Evolutionary conservation across 2,329 filamentous ascomycete species (phyloP), one percentile per base, ranked within the genome.

Genomic region (Calonectria hawksworthii): DNA sequence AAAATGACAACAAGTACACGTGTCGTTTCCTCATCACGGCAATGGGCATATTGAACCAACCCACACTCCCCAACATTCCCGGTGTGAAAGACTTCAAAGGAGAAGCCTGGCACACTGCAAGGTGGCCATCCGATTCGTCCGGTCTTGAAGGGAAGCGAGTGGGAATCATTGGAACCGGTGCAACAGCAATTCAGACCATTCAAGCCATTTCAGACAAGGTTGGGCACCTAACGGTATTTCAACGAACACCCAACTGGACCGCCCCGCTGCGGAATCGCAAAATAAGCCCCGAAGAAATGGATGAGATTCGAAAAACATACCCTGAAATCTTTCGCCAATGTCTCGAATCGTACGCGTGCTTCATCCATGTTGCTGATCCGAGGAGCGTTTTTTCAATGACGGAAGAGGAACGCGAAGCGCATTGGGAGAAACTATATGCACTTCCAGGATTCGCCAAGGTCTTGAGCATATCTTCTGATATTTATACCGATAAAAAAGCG

Each of bases 401-500:
- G 11, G 78, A 80, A 11, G 81, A 83, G 59, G 82, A 85, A 69
- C 78, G 79, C 16, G 70, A 73, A 23, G 68, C 66, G 10, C 75
- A 74, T 5, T 81, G 79, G 79, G 79, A 81, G 79, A 76, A 81
- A 41, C 72, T 84, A 1, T 88, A 86, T 77, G 71, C 80, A 0
- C 68, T 80, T 4, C 85, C 85, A 1, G 87, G 85, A 0, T 87
- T 88, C 72, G 78, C 80, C 14, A 87, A 85, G 69, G 73, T 75
- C 3, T 70, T 76, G 10, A 64, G 73, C 36, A 66, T 76, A 9
- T 73, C 70, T 2, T 56, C 69, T 1, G 75, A 76, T 51, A 72
- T 75, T 0, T 72, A 69, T 34, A 76, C 75, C 6, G 70, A 76
- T 41, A 47, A 38, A 16, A 68, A 75, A 13, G 75, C 75, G 2